Percentiles rank a stretch among this genome's conserved stretches.
Conservation (phyloP, 78 protist species). For the Mastigamoeba balamuthi region DNA sequence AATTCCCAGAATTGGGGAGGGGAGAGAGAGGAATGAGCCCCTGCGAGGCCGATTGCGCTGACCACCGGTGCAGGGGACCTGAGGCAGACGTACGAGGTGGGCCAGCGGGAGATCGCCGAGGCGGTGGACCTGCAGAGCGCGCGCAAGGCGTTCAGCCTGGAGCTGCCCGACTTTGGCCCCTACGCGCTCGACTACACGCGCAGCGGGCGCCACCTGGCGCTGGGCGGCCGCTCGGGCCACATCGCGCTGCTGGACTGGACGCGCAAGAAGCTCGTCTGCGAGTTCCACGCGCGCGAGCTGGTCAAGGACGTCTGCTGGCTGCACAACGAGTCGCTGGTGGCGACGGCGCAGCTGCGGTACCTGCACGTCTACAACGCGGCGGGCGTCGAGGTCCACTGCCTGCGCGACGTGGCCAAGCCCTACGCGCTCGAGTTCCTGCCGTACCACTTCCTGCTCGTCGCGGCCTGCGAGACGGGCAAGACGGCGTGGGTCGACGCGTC, state of each 20-base stretch:
- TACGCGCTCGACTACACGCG: slow-evolving; percentile 54
- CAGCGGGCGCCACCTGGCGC: slow-evolving; percentile 65
- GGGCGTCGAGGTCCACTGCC: slow-evolving; percentile 89
- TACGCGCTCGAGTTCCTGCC: slow-evolving; percentile 67
- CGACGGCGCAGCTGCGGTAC: slow-evolving; percentile 87
- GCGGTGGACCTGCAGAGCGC: slow-evolving; percentile 53
- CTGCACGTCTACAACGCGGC: slow-evolving; percentile 73
- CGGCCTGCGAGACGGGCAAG: slow-evolving; percentile 8
- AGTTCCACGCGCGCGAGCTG: slow-evolving; percentile 63
- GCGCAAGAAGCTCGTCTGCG: slow-evolving; percentile 35
- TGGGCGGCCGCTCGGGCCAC: slow-evolving; percentile 90
- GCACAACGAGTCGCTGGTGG: slow-evolving; percentile 82
- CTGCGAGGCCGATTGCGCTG: no score
- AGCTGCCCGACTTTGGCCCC: slow-evolving; percentile 66
- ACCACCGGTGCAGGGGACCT: slow-evolving; percentile 75
- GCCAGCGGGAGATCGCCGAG: slow-evolving; percentile 44
- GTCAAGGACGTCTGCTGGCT: slow-evolving; percentile 67
- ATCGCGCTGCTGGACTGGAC: slow-evolving; percentile 75
- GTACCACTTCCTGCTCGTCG: slow-evolving; percentile 81
- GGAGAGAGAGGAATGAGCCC: no score
- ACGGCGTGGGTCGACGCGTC: slow-evolving; percentile 20
- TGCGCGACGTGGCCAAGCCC: slow-evolving; percentile 52
- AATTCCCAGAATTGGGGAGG: no score
- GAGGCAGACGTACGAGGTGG: slow-evolving; percentile 63
- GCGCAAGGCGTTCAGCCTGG: slow-evolving; percentile 48